phyloP scores from a whole-genome alignment of 805 yeast species.

The Saccharomycopsis capsularis region DNA sequence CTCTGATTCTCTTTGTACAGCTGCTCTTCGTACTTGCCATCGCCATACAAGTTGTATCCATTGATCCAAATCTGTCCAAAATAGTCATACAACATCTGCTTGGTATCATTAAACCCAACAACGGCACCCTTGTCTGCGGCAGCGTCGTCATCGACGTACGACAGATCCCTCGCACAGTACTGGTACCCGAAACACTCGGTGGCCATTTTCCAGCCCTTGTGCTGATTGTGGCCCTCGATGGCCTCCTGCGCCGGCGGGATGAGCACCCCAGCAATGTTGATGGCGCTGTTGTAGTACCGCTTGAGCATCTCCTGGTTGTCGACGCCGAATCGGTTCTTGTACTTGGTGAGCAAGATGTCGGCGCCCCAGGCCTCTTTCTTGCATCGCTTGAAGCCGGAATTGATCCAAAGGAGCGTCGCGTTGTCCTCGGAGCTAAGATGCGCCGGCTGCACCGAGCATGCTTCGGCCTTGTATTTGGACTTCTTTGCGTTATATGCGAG shows the following conservation, averaged over 20 bases:
- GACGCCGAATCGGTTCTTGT: not conserved
- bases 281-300: slow-evolving; percentile 8
- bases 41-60: too few species aligned
- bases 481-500: too few species aligned
- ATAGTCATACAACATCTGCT: slow-evolving; percentile 10
- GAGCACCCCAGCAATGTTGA: slow-evolving; percentile 8
- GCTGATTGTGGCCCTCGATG: not conserved
- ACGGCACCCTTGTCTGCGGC: slow-evolving; percentile 4
- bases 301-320: slow-evolving; percentile 1
- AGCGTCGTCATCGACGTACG: slow-evolving; percentile 27
- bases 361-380: slow-evolving; percentile 29
- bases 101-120: slow-evolving; percentile 5
- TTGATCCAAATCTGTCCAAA: slow-evolving; percentile 14
- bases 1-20: not conserved
- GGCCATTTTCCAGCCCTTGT: slow-evolving; percentile 44
- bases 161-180: slow-evolving; percentile 55
- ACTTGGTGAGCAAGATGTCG: slow-evolving; percentile 5
- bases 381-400: slow-evolving; percentile 51
- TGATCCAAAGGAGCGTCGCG: slow-evolving; percentile 48
- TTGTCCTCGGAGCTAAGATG: slow-evolving; percentile 31
- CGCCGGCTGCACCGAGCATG: slow-evolving; percentile 51
- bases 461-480: too few species aligned
- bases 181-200: slow-evolving; percentile 44
- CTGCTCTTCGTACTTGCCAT: not conserved
- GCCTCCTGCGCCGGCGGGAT: slow-evolving; percentile 13